Conservation (phyloP, 2,329 filamentous ascomycete genomes). For the Fusarium redolens region DNA sequence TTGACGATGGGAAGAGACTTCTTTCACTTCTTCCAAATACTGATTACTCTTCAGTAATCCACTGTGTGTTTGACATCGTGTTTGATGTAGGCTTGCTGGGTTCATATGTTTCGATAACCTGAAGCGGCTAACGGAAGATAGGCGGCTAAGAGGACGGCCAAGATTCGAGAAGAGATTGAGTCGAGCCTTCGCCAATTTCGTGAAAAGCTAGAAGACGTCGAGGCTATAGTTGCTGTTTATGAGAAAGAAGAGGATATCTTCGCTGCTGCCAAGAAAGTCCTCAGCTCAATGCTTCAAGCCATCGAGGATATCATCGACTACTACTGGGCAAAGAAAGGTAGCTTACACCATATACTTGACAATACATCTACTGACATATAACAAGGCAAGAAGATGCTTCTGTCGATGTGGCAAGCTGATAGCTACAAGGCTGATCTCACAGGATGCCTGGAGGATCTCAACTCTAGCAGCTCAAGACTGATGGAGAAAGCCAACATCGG, state of each 20-base stretch:
- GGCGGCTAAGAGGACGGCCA: neutral
- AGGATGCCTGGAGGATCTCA: neutral
- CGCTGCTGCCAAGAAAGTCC: neutral
- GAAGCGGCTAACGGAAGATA: neutral
- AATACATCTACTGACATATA: too few relatives aligned
- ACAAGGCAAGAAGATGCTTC: neutral
- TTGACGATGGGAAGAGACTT: neutral
- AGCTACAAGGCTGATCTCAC: neutral
- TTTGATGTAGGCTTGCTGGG: neutral
- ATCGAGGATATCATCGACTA: neutral
- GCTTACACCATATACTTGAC: too few relatives aligned
- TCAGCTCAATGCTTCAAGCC: neutral
- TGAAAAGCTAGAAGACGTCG: neutral
- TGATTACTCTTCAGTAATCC: neutral
- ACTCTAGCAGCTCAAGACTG: neutral
- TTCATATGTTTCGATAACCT: too few relatives aligned
- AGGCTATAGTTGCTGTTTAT: neutral
- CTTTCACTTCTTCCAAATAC: neutral
- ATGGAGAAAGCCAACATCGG: neutral
- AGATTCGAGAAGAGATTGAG: neutral
- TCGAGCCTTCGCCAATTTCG: neutral
- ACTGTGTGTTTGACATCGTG: neutral
- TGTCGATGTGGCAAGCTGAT: neutral
- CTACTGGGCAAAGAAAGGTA: neutral
- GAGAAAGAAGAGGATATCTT: neutral